Conservation (phyloP, 2,329 filamentous ascomycete genomes). For the Tolypocladium ovalisporum region DNA sequence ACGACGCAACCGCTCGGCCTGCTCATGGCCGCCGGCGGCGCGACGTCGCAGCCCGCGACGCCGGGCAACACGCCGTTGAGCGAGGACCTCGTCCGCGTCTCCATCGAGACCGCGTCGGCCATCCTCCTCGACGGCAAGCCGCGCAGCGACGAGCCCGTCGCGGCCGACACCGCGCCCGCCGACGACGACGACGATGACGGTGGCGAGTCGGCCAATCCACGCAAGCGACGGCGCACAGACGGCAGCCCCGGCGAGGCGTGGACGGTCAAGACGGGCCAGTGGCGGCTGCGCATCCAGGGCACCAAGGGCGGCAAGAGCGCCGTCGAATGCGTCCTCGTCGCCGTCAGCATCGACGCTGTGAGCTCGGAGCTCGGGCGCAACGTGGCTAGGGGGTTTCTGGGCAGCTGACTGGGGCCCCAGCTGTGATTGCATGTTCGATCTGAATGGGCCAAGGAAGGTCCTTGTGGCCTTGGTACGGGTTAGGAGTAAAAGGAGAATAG, state of each 20-base stretch:
- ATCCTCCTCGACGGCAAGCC: slow-evolving; percentile 48
- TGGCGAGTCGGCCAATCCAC: slow-evolving; percentile 24
- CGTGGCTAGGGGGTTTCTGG: slow-evolving; percentile 50
- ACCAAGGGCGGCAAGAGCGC: slow-evolving; percentile 36
- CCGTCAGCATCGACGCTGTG: slow-evolving; percentile 65
- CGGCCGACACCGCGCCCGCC: slow-evolving; percentile 16
- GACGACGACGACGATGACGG: slow-evolving; percentile 9
- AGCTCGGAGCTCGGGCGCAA: slow-evolving; percentile 59
- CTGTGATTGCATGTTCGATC: neutral
- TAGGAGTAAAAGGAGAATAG: neutral
- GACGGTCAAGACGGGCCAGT: slow-evolving; percentile 59
- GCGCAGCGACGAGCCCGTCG: slow-evolving; percentile 18
- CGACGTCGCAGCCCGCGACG: slow-evolving; percentile 48
- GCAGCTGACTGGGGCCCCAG: slow-evolving; percentile 6
- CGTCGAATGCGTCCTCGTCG: slow-evolving; percentile 62
- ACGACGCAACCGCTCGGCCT: slow-evolving; percentile 51
- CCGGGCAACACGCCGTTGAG: slow-evolving; percentile 60
- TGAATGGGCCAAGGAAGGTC: neutral
- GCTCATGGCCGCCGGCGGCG: slow-evolving; percentile 55
- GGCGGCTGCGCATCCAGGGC: slow-evolving; percentile 56
- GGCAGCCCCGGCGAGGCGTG: slow-evolving; percentile 33
- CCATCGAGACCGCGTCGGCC: slow-evolving; percentile 48
- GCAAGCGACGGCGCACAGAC: slow-evolving; percentile 36
- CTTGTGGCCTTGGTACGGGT: neutral
- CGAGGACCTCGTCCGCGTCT: slow-evolving; percentile 57